phyloP scores from a whole-genome alignment of 192 early-diverging fungal species.

The Coemansia sp. region DNA sequence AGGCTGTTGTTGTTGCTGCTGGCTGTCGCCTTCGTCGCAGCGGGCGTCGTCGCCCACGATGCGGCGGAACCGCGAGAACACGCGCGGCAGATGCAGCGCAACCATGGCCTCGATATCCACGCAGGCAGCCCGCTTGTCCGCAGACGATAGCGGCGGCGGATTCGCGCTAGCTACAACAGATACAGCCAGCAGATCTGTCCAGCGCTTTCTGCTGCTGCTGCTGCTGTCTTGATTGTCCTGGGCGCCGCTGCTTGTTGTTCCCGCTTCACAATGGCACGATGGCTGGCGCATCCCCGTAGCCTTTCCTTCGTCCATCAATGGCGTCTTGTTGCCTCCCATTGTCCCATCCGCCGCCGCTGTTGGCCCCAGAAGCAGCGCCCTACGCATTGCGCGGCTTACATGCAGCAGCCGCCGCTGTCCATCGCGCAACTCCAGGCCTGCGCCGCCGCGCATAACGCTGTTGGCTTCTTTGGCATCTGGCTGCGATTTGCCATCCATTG shows the following conservation, averaged over 20 bases:
- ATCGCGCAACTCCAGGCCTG: not conserved
- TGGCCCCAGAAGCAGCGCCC: not conserved
- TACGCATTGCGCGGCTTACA: constrained; percentile 1
- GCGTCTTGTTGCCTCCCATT: not conserved
- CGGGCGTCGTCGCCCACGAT: not conserved
- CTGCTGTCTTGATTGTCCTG: too few relatives aligned
- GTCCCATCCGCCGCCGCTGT: not conserved
- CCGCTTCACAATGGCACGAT: not conserved
- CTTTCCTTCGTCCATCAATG: constrained; percentile 4
- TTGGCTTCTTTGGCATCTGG: not conserved
- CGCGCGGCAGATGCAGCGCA: constrained; percentile 29
- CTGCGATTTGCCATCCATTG: not conserved
- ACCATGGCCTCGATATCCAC: constrained; percentile 41
- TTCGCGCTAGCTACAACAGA: not conserved
- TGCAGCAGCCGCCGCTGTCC: not conserved
- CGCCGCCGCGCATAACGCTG: not conserved
- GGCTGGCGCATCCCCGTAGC: constrained; percentile 3
- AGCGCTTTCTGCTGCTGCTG: too few relatives aligned
- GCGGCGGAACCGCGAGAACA: constrained; percentile 10
- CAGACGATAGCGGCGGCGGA: not conserved
- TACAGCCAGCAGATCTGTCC: not conserved
- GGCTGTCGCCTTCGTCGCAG: not conserved
- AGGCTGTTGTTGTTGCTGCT: too few relatives aligned
- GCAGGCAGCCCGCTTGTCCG: constrained; percentile 10
- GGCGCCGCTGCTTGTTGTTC: not conserved